Evolutionary conservation across 805 yeast species (phyloP).

Genomic region (Ogataea trehalophila): DNA sequence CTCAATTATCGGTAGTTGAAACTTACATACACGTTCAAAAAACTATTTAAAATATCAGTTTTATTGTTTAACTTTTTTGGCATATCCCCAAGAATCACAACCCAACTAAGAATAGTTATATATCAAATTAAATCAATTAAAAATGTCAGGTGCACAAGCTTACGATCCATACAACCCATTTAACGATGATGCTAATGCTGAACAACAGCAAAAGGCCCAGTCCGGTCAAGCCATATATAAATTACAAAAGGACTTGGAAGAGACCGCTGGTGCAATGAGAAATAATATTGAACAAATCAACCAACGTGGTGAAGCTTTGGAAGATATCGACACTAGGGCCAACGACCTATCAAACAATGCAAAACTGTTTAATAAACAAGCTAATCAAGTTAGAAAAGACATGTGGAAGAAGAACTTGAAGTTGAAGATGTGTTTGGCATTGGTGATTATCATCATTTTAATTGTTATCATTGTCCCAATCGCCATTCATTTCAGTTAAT

Average conservation of each 20-base stretch:
- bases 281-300: slow-evolving; percentile 95
- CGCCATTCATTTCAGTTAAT: slow-evolving; percentile 70
- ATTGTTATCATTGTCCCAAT: slow-evolving; percentile 90
- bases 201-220: slow-evolving; percentile 18
- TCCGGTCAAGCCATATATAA: slow-evolving; percentile 22
- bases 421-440: slow-evolving; percentile 87
- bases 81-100: background rate
- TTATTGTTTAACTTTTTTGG: no score
- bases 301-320: slow-evolving; percentile 90
- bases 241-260: slow-evolving; percentile 36
- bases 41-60: no score
- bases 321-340: slow-evolving; percentile 87
- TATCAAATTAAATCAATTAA: background rate
- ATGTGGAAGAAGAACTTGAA: slow-evolving; percentile 99
- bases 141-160: slow-evolving; percentile 30
- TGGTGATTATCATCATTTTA: slow-evolving; percentile 69
- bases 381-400: slow-evolving; percentile 94
- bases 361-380: slow-evolving; percentile 92
- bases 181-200: slow-evolving; percentile 26
- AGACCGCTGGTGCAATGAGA: slow-evolving; percentile 96
- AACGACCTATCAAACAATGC: slow-evolving; percentile 90
- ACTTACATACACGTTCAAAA: background rate
- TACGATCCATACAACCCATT: slow-evolving; percentile 33
- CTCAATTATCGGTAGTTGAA: background rate
- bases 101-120: background rate